Conservation (phyloP, 129 eudicot species). For the Arctium lappa region DNA sequence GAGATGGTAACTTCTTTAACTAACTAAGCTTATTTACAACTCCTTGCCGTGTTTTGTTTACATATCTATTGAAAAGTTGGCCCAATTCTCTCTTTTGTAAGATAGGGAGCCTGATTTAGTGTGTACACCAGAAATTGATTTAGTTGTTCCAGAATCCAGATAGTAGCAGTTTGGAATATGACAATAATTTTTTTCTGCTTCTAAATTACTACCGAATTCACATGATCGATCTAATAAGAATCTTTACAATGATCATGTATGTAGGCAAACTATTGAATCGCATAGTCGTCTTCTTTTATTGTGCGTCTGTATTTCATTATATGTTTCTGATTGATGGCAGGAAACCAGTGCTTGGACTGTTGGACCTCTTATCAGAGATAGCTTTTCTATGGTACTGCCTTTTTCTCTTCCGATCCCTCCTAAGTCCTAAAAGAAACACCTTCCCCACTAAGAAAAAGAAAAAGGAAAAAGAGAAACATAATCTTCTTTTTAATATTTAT, state of each 20-base stretch:
- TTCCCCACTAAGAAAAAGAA: not conserved
- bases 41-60: not conserved
- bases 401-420: not conserved
- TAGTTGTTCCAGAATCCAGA: not conserved
- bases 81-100: not conserved
- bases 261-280: not conserved
- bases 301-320: not conserved
- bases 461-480: not conserved
- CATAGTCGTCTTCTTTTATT: not conserved
- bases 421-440: not conserved
- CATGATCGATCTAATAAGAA: not conserved
- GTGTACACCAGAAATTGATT: not conserved
- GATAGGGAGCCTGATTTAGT: not conserved
- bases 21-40: constrained; percentile 7
- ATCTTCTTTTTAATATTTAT: too few species aligned
- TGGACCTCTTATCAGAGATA: constrained; percentile 76
- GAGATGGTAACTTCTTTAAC: constrained; percentile 46
- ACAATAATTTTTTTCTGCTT: not conserved
- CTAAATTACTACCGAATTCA: not conserved
- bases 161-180: constrained; percentile 12
- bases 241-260: not conserved
- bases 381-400: constrained; percentile 75
- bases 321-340: constrained; percentile 34
- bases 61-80: not conserved
- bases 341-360: constrained; percentile 90